A percentile compares a stretch with the other conserved stretches of the same genome.
phyloP scores from a whole-genome alignment of 2,329 filamentous ascomycete species.

The Nemania serpens region DNA sequence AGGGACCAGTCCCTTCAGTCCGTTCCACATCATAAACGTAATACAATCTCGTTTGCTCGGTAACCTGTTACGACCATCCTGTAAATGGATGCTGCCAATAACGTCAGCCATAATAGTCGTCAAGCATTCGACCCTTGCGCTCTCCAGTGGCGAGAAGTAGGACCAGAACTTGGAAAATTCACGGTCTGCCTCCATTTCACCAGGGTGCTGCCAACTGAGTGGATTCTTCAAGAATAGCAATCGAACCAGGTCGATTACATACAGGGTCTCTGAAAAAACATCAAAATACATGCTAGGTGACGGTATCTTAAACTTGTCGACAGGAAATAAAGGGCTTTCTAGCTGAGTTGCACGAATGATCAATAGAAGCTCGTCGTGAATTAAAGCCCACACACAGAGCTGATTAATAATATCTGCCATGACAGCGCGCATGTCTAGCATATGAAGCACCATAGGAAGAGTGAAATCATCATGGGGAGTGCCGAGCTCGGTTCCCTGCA shows the following conservation, averaged over 20 bases:
- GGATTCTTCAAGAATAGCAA: background rate
- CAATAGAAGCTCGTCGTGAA: background rate
- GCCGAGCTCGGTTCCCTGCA: background rate
- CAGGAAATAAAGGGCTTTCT: too few species aligned
- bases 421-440: background rate
- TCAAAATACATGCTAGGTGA: background rate
- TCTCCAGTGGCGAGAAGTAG: constrained; percentile 3
- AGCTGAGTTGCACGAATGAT: too few species aligned
- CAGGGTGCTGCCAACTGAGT: too few species aligned
- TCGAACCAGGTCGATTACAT: background rate
- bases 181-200: too few species aligned
- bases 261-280: background rate
- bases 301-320: background rate
- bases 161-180: background rate
- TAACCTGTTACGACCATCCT: too few species aligned
- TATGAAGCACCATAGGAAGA: background rate
- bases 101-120: background rate
- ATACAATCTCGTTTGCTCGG: background rate
- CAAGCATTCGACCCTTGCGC: background rate
- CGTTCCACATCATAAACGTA: background rate
- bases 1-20: background rate
- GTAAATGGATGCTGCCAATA: background rate
- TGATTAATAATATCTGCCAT: background rate
- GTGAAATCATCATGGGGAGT: background rate
- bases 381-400: background rate